These are phyloP conservation scores for Cordyceps militaris DNA, from an alignment of 2,329 filamentous ascomycete species.

Conservation along the genomic window DNA sequence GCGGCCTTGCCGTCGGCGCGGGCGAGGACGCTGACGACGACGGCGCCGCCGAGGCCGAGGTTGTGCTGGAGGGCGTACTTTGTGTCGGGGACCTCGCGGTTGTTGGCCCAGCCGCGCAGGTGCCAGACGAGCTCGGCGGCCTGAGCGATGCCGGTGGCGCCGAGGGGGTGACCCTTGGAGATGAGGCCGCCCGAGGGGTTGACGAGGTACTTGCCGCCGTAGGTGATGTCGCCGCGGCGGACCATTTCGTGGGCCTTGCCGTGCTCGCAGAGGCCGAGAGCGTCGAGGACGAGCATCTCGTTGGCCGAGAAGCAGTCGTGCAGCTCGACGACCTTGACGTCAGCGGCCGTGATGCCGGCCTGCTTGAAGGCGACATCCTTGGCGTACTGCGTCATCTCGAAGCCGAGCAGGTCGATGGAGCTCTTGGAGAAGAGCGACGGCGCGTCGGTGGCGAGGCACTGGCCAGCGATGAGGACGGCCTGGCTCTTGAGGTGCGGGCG, in stretches of 20 bases:
- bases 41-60: constrained; percentile 82
- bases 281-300: constrained; percentile 86
- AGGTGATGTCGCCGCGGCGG: constrained; percentile 80
- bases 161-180: constrained; percentile 90
- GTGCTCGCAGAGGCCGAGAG: constrained; percentile 66
- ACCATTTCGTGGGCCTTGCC: constrained; percentile 93
- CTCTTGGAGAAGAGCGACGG: constrained; percentile 70
- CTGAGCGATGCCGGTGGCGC: constrained; percentile 90
- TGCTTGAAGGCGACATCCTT: constrained; percentile 64
- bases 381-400: constrained; percentile 72
- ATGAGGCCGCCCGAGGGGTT: constrained; percentile 94
- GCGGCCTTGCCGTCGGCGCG: constrained; percentile 69
- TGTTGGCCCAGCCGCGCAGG: constrained; percentile 91
- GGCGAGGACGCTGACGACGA: constrained; percentile 83
- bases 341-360: constrained; percentile 59
- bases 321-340: constrained; percentile 80
- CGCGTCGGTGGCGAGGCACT: constrained; percentile 78
- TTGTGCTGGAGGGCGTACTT: constrained; percentile 82
- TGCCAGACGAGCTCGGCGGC: constrained; percentile 96
- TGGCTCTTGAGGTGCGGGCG: constrained; percentile 74
- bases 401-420: constrained; percentile 84
- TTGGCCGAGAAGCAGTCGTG: constrained; percentile 98
- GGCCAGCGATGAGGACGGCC: constrained; percentile 84
- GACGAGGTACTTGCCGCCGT: constrained; percentile 74
- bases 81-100: constrained; percentile 64